Conservation (phyloP, 1,284 basidiomycete species). For the Boletus mariae region DNA sequence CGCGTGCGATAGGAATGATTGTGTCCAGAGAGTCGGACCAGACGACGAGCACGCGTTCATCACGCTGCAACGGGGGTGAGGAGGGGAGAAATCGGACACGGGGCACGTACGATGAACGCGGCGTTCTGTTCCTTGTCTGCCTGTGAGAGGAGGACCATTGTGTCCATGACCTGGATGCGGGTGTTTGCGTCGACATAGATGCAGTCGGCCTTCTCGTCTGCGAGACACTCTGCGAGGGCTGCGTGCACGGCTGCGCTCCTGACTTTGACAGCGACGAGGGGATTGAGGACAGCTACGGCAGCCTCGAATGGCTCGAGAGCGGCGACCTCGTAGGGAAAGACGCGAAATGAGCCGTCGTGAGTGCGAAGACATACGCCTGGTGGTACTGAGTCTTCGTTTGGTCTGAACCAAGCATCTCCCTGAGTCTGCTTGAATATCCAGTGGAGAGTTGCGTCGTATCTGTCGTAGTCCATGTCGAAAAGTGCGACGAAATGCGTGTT, state of each 20-base stretch:
- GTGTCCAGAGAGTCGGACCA: conserved; percentile 75
- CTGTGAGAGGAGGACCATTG: conserved; percentile 64
- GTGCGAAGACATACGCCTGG: conserved; percentile 66
- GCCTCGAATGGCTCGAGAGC: conserved; percentile 68
- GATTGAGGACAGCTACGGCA: conserved; percentile 71
- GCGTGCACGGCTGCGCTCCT: conserved; percentile 77
- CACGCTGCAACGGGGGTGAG: conserved; percentile 45
- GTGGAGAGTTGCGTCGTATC: conserved; percentile 36
- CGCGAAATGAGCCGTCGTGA: conserved; percentile 58
- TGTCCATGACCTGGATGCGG: conserved; percentile 67
- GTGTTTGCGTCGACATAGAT: conserved; percentile 69
- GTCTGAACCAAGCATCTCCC: conserved; percentile 57
- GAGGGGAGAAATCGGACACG: neutral
- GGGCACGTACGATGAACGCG: conserved; percentile 67
- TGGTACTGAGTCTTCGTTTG: conserved; percentile 46
- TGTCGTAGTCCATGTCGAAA: conserved; percentile 34
- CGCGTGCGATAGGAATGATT: conserved; percentile 67
- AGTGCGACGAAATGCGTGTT: conserved; percentile 1
- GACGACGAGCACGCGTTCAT: conserved; percentile 71
- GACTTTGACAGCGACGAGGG: conserved; percentile 78
- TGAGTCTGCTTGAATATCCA: conserved; percentile 47
- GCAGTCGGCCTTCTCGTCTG: conserved; percentile 43
- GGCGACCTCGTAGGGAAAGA: conserved; percentile 71
- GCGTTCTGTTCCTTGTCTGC: conserved; percentile 84
- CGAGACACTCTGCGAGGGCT: conserved; percentile 53